Percentiles rank a stretch among this genome's conserved stretches.
These are phyloP conservation scores for Lachnellula cervina DNA, from an alignment of 2,329 filamentous ascomycete species.

Conservation along the genomic window DNA sequence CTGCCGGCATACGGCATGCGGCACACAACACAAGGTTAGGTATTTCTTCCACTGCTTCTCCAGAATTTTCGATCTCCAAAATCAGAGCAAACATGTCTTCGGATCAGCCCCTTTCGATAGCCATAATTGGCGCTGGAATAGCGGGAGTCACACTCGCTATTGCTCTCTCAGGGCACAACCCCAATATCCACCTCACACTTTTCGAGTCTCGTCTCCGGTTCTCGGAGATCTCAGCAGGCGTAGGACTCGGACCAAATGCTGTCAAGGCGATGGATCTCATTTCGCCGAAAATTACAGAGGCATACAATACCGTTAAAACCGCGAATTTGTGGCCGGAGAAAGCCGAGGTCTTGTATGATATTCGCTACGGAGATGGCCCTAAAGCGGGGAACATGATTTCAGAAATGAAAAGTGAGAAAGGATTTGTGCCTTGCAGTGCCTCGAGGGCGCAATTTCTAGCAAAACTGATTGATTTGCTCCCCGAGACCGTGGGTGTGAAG, in stretches of 20 bases:
- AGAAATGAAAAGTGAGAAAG: slow-evolving; percentile 25
- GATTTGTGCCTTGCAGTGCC: slow-evolving; percentile 22
- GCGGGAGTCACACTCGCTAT: slow-evolving; percentile 51
- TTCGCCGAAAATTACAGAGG: slow-evolving; percentile 39
- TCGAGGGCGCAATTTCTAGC: slow-evolving; percentile 39
- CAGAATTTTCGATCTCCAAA: neutral
- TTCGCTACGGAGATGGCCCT: slow-evolving; percentile 31
- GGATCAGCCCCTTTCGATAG: slow-evolving; percentile 32
- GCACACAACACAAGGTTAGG: too few relatives aligned
- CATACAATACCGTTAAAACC: slow-evolving; percentile 36
- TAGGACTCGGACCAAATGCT: slow-evolving; percentile 52
- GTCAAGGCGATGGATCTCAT: slow-evolving; percentile 50
- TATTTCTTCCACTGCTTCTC: neutral
- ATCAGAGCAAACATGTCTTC: neutral
- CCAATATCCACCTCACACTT: slow-evolving; percentile 39
- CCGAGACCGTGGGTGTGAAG: slow-evolving; percentile 25
- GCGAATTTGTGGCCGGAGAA: slow-evolving; percentile 29
- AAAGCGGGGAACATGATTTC: slow-evolving; percentile 24
- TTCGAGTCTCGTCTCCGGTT: slow-evolving; percentile 53
- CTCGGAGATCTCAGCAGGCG: slow-evolving; percentile 53
- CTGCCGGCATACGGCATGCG: neutral
- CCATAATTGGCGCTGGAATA: slow-evolving; percentile 57
- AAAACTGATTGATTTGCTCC: slow-evolving; percentile 36
- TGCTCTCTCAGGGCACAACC: slow-evolving; percentile 40
- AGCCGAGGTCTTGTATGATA: slow-evolving; percentile 37